Evolutionary conservation across 2,329 filamentous ascomycete species (phyloP), one percentile per base, ranked within the genome.

Genomic region (Botryotinia calthae): DNA sequence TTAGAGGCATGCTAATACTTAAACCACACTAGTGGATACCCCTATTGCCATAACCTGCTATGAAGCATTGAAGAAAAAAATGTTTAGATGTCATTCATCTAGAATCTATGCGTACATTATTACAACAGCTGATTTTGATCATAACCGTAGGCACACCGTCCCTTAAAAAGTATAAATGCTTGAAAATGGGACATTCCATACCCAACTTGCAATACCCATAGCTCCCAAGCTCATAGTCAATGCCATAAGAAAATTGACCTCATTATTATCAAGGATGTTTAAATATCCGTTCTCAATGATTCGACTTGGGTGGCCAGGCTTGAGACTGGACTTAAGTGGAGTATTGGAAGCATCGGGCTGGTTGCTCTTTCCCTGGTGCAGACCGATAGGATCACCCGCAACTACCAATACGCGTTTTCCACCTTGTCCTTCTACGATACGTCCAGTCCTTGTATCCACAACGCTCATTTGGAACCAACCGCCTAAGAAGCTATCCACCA

Each of bases 181-280:
- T 58, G 70, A 72, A 51, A 89, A 79, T 10, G 88, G 86, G 37
- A 90, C 79, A 7, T 82, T 84, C 89, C 89, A 91, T 74, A 87
- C 86, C 87, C 86, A 89, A 62, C 85, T 83, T 44, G 87, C 89
- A 48, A 88, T 82, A 0, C 83, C 84, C 89, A 98, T 97, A 7
- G 90, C 92, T 7, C 91, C 88, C 28, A 94, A 76, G 80, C 93
- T 97, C 88, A 97, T 95, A 7, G 86, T 85, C 22, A 89, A 86
- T 0, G 95, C 95, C 95, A 98, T 98, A 72, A 95, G 82, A 73
- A 98, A 89, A 82, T 99, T 99, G 78, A 99, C 94, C 71, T 93
- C 92, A 82, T 99, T 99, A 82, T 99, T 99, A 82, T 97, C 94
- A 73, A 99, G 84, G 74, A 97, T 81, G 80, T 97, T 88, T 88